These are phyloP conservation scores for Xylariaceae sp. DNA, from an alignment of 2,329 filamentous ascomycete genomes.

Conservation along the genomic window DNA sequence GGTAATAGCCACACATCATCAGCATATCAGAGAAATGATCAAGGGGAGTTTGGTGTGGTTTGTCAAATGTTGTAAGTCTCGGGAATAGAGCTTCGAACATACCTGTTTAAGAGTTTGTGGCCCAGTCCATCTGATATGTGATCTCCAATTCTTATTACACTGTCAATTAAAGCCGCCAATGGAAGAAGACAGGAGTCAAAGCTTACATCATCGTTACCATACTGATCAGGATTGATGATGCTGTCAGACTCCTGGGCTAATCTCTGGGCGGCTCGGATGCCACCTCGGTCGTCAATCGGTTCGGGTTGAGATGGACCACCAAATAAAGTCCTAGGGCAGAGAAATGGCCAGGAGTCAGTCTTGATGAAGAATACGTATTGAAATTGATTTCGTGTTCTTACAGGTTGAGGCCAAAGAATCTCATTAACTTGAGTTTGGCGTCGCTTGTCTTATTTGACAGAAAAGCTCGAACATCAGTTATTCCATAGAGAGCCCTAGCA, in stretches of 20 bases:
- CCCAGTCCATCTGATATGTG: constrained; percentile 56
- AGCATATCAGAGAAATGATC: too few relatives aligned
- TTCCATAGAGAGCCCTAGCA: constrained; percentile 46
- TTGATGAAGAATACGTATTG: not conserved
- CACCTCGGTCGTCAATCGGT: constrained; percentile 48
- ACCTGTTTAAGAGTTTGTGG: constrained; percentile 52
- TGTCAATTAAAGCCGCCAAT: not conserved
- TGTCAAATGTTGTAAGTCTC: too few relatives aligned
- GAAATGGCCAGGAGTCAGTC: not conserved
- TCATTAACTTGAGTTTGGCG: constrained; percentile 52
- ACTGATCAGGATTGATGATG: constrained; percentile 52
- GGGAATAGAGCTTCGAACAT: not conserved
- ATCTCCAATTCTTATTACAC: constrained; percentile 43
- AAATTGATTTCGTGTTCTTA: constrained; percentile 20
- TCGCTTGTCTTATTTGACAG: constrained; percentile 56
- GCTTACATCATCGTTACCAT: constrained; percentile 45
- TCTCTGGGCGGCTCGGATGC: constrained; percentile 45
- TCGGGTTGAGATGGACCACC: constrained; percentile 58
- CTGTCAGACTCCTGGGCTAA: constrained; percentile 39
- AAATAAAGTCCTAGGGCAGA: constrained; percentile 43
- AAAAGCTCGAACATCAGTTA: constrained; percentile 51
- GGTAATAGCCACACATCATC: not conserved
- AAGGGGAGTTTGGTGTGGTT: too few relatives aligned
- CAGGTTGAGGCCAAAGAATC: constrained; percentile 56
- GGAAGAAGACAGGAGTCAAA: not conserved